phyloP scores from a whole-genome alignment of 257 asterid genomes.

The Solanum tacnaense region DNA sequence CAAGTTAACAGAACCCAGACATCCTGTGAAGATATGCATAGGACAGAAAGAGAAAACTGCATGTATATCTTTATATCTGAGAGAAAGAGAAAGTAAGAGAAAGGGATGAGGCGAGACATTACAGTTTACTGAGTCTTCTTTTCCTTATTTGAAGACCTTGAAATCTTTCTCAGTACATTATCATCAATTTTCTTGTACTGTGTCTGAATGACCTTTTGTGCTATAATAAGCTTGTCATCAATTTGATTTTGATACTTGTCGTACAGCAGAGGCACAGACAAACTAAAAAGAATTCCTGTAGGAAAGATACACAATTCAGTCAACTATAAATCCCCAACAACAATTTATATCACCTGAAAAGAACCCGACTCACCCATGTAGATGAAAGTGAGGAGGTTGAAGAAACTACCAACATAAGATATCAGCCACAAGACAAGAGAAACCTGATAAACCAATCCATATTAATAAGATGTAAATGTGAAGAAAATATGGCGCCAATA shows the following conservation, averaged over 20 bases:
- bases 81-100: not conserved
- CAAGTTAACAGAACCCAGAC: not conserved
- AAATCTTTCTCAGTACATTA: constrained; percentile 40
- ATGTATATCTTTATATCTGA: not conserved
- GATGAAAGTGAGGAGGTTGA: constrained; percentile 60
- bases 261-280: constrained; percentile 66
- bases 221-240: constrained; percentile 52
- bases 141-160: constrained; percentile 40
- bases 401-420: constrained; percentile 74
- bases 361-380: constrained; percentile 48
- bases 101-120: constrained; percentile 11
- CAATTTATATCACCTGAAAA: not conserved
- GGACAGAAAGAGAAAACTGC: not conserved
- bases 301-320: not conserved
- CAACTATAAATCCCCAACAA: not conserved
- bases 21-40: not conserved
- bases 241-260: constrained; percentile 70
- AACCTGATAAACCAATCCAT: constrained; percentile 44
- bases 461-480: not conserved
- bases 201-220: constrained; percentile 27
- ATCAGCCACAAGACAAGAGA: constrained; percentile 45
- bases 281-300: constrained; percentile 64
- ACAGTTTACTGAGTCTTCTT: constrained; percentile 63
- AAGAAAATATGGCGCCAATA: not conserved
- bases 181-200: constrained; percentile 46